Evolutionary conservation across 352 stramenopile species (phyloP).

Genomic region (Pythium guiyangense): DNA sequence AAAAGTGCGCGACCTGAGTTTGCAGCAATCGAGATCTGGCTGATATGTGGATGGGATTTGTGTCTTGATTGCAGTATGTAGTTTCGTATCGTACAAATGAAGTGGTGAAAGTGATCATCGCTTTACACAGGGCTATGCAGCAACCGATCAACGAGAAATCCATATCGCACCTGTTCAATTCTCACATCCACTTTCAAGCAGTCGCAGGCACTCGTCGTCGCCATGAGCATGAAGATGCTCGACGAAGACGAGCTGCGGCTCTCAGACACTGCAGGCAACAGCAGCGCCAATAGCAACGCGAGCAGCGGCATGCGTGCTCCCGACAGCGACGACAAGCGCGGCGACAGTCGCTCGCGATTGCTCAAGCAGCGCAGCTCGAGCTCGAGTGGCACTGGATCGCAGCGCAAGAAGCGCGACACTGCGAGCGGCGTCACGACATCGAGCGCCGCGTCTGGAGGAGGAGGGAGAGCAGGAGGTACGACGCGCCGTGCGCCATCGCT

Average conservation of each 20-base stretch:
- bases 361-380: constrained; percentile 19
- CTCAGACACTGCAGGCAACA: constrained; percentile 8
- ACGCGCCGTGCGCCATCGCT: neutral
- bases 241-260: constrained; percentile 8
- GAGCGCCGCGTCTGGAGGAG: neutral
- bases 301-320: neutral
- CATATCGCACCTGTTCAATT: too few relatives aligned
- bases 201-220: too few relatives aligned
- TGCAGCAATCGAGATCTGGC: too few relatives aligned
- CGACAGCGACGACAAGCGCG: constrained; percentile 1
- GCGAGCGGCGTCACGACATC: constrained; percentile 1
- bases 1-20: too few relatives aligned
- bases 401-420: constrained; percentile 10
- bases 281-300: neutral
- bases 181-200: too few relatives aligned
- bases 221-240: constrained; percentile 34
- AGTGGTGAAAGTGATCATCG: neutral
- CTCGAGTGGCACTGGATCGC: constrained; percentile 4
- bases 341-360: constrained; percentile 17
- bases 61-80: too few relatives aligned
- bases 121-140: neutral
- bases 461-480: constrained; percentile 12
- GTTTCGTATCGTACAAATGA: too few relatives aligned
- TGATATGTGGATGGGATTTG: too few relatives aligned
- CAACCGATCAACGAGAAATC: too few relatives aligned